Conservation (phyloP, 2,329 filamentous ascomycete genomes). For the Trichoderma lentiforme region DNA sequence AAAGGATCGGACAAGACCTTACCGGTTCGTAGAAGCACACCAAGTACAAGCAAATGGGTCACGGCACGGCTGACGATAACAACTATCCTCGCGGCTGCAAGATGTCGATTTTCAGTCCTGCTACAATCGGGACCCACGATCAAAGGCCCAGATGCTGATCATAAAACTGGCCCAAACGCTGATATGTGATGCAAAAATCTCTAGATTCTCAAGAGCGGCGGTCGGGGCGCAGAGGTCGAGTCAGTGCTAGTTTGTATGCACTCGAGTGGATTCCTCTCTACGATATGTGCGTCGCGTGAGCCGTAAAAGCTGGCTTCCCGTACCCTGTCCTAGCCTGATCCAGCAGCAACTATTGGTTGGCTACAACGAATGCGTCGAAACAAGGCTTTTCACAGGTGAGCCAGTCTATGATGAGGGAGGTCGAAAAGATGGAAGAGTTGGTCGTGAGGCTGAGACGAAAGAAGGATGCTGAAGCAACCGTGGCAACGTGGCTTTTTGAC, state of each 20-base stretch:
- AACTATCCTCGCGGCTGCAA: not conserved
- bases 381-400: not conserved
- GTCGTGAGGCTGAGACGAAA: not conserved
- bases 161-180: not conserved
- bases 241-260: constrained; percentile 15
- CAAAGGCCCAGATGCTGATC: not conserved
- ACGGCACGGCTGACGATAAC: not conserved
- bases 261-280: constrained; percentile 12
- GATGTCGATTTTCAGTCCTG: not conserved
- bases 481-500: constrained; percentile 7
- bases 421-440: not conserved
- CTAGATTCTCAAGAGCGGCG: constrained; percentile 16
- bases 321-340: not conserved
- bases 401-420: not conserved
- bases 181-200: constrained; percentile 13
- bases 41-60: not conserved
- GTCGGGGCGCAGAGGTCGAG: constrained; percentile 14
- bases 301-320: not conserved
- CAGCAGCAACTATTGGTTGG: constrained; percentile 6
- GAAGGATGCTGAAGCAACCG: not conserved
- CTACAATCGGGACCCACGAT: not conserved
- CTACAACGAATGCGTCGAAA: not conserved
- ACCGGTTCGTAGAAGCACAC: not conserved
- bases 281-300: constrained; percentile 14
- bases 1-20: not conserved